Evolutionary conservation across 495 filamentous ascomycete genomes (phyloP).

Genomic region (Aspergillus sclerotiicarbonarius): DNA sequence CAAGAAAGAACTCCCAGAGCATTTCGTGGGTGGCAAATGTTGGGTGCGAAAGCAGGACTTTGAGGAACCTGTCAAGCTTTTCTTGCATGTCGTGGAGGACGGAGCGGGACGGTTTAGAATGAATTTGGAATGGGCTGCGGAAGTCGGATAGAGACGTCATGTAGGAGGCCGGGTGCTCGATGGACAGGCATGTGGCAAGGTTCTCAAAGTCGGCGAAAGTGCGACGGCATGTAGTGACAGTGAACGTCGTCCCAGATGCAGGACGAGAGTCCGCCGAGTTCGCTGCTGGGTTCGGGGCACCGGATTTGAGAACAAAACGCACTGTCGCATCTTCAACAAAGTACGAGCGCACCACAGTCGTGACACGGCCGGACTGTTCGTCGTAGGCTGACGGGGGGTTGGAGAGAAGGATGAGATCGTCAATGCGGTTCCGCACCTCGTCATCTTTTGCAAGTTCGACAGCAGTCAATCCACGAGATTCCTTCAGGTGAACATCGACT

Average conservation of each 20-base stretch:
- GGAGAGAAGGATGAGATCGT: conserved; percentile 85
- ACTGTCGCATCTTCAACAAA: conserved; percentile 97
- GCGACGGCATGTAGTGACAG: conserved; percentile 91
- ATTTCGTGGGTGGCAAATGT: conserved; percentile 97
- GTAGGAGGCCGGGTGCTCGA: conserved; percentile 95
- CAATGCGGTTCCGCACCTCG: conserved; percentile 92
- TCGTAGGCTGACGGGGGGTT: conserved; percentile 46
- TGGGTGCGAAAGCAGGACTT: conserved; percentile 80
- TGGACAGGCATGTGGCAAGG: conserved; percentile 77
- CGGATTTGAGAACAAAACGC: conserved; percentile 90
- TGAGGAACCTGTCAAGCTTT: conserved; percentile 81
- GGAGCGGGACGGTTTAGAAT: conserved; percentile 83
- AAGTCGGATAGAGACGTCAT: conserved; percentile 76
- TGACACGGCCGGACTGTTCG: conserved; percentile 74
- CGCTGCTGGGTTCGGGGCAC: conserved; percentile 49
- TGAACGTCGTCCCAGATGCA: conserved; percentile 65
- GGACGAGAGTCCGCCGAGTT: conserved; percentile 37
- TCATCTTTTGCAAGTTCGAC: conserved; percentile 98
- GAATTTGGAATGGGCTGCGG: conserved; percentile 87
- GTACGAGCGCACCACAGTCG: conserved; percentile 92
- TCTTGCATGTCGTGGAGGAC: conserved; percentile 85
- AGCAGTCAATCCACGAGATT: conserved; percentile 86
- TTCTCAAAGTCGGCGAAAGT: conserved; percentile 90
- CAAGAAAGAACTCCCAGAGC: conserved; percentile 98
- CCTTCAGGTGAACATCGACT: conserved; percentile 81